Evolutionary conservation across 768 basidiomycete species (phyloP), one percentile per base, ranked within the genome.

Genomic region (Auricularia heimuer): DNA sequence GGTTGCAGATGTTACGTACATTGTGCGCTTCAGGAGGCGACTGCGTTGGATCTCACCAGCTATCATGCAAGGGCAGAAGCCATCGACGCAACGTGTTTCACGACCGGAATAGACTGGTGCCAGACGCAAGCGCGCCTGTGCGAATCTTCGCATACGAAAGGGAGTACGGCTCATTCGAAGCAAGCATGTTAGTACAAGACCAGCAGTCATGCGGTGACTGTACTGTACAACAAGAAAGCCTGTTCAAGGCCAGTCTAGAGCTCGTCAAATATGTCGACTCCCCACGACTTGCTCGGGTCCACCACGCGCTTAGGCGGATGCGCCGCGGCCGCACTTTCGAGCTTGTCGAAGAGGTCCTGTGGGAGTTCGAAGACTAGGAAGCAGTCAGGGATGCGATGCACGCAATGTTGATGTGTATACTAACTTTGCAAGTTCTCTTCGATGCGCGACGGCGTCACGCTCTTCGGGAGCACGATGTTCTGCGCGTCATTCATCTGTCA

Each of bases 401-500:
- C 37, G 2, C 18, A 39, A 62, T 62, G 56, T n/a, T 47, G 62
- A 44, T 3, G 11, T 3, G 54, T 44, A 61, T 11, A 68, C 77
- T 66, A 68, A 83, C 88, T 75, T n/a, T 85, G 77, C 51, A 86
- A 75, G 77, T 93, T 92, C 72, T 89, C 88, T 64, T 80, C 76
- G 39, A 93, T 79, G 35, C 88, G 83, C 54, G 81, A 80, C 11
- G 87, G 79, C 3, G 84, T 86, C 14, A 90, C 88, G 67, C 86
- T 89, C 80, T 92, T 93, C 2, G 90, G 88, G 11, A 92, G 78
- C 6, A 87, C 87, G 64, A 87, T 77, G 60, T 85, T 84, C 87
- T 88, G 68, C 34, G 47, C 3, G 39, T 14, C 29, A 45, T 45
- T 6, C 47, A 51, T 8, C 39, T 3, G 1, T 51, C 47, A 51